A percentile compares a stretch with the other conserved stretches of the same genome.
Conservation (phyloP, 2,329 filamentous ascomycete species). For the Trichoderma sp. region DNA sequence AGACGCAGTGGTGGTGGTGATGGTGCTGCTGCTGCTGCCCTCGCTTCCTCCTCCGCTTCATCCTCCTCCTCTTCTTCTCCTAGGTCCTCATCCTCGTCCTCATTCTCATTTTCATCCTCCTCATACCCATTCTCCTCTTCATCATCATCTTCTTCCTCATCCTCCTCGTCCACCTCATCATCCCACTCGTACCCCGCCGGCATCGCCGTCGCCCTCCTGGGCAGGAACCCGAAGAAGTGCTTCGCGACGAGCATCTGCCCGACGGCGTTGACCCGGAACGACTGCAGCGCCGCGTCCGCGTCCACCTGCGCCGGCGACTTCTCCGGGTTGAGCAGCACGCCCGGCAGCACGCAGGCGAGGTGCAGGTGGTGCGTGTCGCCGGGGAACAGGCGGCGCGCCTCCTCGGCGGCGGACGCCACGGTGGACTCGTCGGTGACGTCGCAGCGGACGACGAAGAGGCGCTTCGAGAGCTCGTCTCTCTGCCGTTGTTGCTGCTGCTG, state of each 20-base stretch:
- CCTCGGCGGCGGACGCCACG: conserved; percentile 58
- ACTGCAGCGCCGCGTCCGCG: conserved; percentile 62
- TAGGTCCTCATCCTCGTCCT: neutral
- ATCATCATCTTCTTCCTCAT: neutral
- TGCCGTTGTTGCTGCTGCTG: neutral
- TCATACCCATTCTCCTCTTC: neutral
- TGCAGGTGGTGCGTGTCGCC: conserved; percentile 60
- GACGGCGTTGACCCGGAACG: conserved; percentile 72
- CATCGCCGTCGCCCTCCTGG: conserved; percentile 52
- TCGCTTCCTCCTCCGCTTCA: neutral
- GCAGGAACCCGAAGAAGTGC: conserved; percentile 70
- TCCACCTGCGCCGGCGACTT: conserved; percentile 69
- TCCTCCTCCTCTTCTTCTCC: conserved; percentile 19
- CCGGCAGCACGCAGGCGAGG: conserved; percentile 69
- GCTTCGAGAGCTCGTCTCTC: conserved; percentile 34
- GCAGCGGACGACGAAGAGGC: conserved; percentile 46
- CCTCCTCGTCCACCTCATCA: neutral
- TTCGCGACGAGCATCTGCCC: conserved; percentile 77
- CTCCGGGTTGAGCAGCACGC: conserved; percentile 68
- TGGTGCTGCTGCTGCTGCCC: too few relatives aligned
- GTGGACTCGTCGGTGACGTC: conserved; percentile 63
- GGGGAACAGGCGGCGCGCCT: conserved; percentile 57
- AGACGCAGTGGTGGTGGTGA: conserved; percentile 39
- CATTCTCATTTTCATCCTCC: neutral
- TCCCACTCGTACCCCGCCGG: neutral